Base-by-base conservation (phyloP, 345 rosid species). In the Chamaenerion angustifolium region DNA sequence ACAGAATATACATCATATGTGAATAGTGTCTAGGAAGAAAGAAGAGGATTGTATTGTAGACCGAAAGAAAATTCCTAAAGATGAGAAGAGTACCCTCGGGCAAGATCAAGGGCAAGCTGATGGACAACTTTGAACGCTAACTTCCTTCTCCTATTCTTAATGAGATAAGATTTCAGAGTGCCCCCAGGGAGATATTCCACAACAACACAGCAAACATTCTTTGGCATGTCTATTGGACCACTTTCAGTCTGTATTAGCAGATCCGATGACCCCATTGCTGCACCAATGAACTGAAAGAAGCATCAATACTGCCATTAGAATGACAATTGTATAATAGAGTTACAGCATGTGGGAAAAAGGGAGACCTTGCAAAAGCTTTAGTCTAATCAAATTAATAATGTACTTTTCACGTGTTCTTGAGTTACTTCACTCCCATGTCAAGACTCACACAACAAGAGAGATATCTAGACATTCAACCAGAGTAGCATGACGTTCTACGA, bases 161-260 rank as follows among this genome's bases (percentile, higher is more conserved):
- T 92, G 45, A 92, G 79, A 71, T 66, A 92, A 42, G 84, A 71
- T 51, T 92, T 92, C 60, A 92, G 72, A 46, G 88, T 75, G 66
- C 96, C 99, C 11, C 99, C 99, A 4, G 86, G 83, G 54, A 88
- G 94, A 74, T 92, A 92, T 55, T 92, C 98, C 68, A 92, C 98
- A 44, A 87, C 88, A 67, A 87, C 96, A 77, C 98, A 92, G 23
- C 99, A 88, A 6, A 92, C 58, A 48, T 80, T 88, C 70, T 60
- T 80, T 57, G 99, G 96, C 94, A 92, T 68, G 61, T 74, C 76
- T 49, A 80, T 75, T 55, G 71, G 90, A 62, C 94, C 96, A 70
- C 68, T 77, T 48, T 79, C 90, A 2, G 94, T 80, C 71, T 92
- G 96, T 67, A 88, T 58, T 54, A 65, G 85, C 47, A 80, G 70